phyloP scores from a whole-genome alignment of 768 basidiomycete genomes.

The Termitomyces sp. region DNA sequence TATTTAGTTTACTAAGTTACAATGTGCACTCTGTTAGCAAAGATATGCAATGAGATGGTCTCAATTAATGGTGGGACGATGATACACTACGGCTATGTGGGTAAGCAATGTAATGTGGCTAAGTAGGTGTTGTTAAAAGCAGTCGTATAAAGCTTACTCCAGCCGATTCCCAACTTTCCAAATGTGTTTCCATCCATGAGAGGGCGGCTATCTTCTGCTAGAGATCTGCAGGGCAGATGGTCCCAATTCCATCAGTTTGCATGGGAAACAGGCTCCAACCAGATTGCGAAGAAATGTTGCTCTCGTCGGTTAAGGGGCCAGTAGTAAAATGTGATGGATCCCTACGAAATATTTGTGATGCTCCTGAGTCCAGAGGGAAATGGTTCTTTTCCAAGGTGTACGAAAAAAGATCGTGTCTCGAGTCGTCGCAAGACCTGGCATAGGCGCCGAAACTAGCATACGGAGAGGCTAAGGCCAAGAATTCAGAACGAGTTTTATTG shows the following conservation, averaged over 20 bases:
- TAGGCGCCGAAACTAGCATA: neutral
- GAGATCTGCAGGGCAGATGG: neutral
- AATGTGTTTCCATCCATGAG: neutral
- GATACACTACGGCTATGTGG: neutral
- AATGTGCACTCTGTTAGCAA: neutral
- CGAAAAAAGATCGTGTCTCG: neutral
- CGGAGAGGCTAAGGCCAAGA: neutral
- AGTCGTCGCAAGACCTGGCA: neutral
- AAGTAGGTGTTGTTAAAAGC: no score
- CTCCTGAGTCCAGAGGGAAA: neutral
- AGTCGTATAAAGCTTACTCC: no score
- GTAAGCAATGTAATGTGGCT: no score
- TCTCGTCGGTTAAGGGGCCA: neutral
- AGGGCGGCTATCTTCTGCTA: neutral
- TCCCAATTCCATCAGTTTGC: neutral
- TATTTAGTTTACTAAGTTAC: neutral
- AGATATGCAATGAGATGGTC: neutral
- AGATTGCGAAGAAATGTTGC: neutral
- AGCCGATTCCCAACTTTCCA: neutral
- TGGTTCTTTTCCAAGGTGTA: conserved; percentile 2
- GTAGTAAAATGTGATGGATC: neutral
- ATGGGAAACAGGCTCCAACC: neutral
- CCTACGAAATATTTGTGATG: neutral
- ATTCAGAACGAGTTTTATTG: neutral
- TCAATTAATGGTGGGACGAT: neutral